Base-by-base conservation (phyloP, 2,329 filamentous ascomycete genomes). In the Pseudogymnoascus sp. region DNA sequence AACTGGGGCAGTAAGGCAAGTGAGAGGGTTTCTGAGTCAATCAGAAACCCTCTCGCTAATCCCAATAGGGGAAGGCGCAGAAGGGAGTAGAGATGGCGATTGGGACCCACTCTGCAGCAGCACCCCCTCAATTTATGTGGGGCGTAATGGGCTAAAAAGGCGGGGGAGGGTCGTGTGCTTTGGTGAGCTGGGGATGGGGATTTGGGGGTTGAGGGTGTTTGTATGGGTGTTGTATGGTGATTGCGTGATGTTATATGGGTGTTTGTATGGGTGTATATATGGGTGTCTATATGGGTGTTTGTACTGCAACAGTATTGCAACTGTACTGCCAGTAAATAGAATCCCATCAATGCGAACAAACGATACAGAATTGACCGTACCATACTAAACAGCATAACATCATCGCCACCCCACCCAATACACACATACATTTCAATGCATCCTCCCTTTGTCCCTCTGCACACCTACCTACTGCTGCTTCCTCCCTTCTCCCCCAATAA, bases 111-210 rank as follows among this genome's bases (percentile, higher is more conserved):
- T 53, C 23, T 31, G 25, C 7, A 53, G n/a, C 25, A 53, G 21
- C 23, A 5, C 7, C 25, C 46, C 46, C 25, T 31, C 25, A 31
- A 11, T 53, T 25, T 16, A 53, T 16, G 42, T 14, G 42, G 16
- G 16, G 16, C 16, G 16, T 16, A 16, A 16, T 16, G 16, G 16
- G 16, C 16, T 16, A 16, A 16, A 56, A 56, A 56, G 46, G 46
- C 46, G 46, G 46, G 46, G 46, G 46, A 56, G 46, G 46, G 46
- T 56, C 46, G 46, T 56, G 46, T 56, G 46, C 25, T 56, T 8
- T 34, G 46, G 23, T 31, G 23, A 28, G 6, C 28, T 3, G 28
- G 14, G 28, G 43, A 28, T 12, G 21, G 42, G n/a, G 21, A 28
- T 16, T 53, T 53, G 46, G 46, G 46, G 25, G 43, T 8, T 31